A percentile compares a stretch with the other conserved stretches of the same genome.
Evolutionary conservation across 495 filamentous ascomycete genomes (phyloP).

Genomic region (Halenospora varia): DNA sequence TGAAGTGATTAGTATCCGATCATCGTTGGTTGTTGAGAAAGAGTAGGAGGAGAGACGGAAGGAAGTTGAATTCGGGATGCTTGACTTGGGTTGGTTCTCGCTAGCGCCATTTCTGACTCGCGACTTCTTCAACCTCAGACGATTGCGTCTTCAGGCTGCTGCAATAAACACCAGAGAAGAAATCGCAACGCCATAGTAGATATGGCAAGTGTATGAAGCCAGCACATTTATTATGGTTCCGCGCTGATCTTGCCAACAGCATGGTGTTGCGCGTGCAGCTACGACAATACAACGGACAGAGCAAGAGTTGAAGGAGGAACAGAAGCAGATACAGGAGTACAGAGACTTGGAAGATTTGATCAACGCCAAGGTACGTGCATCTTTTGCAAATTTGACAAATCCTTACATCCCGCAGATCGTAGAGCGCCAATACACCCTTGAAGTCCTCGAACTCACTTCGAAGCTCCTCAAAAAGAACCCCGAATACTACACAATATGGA

Average conservation of each 20-base stretch:
- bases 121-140: slow-evolving; percentile 1
- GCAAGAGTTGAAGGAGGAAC: slow-evolving; percentile 63
- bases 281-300: slow-evolving; percentile 55
- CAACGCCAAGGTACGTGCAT: slow-evolving; percentile 46
- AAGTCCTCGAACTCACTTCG: slow-evolving; percentile 71
- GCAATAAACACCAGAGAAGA: too few relatives aligned
- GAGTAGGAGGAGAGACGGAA: slow-evolving; percentile 26
- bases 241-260: slow-evolving; percentile 46
- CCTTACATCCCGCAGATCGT: slow-evolving; percentile 38
- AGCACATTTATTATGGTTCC: not conserved
- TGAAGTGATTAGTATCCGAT: not conserved
- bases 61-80: not conserved
- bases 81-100: slow-evolving; percentile 1
- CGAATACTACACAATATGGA: slow-evolving; percentile 99
- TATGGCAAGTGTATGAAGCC: slow-evolving; percentile 29
- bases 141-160: not conserved
- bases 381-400: not conserved
- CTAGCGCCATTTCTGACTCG: slow-evolving; percentile 16
- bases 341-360: slow-evolving; percentile 64
- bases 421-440: slow-evolving; percentile 54
- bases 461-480: slow-evolving; percentile 83
- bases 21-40: not conserved
- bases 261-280: slow-evolving; percentile 67
- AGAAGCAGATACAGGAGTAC: slow-evolving; percentile 75
- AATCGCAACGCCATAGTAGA: not conserved